Base-by-base conservation (phyloP, 148 eudicot genomes). In the Camellia sinensis region DNA sequence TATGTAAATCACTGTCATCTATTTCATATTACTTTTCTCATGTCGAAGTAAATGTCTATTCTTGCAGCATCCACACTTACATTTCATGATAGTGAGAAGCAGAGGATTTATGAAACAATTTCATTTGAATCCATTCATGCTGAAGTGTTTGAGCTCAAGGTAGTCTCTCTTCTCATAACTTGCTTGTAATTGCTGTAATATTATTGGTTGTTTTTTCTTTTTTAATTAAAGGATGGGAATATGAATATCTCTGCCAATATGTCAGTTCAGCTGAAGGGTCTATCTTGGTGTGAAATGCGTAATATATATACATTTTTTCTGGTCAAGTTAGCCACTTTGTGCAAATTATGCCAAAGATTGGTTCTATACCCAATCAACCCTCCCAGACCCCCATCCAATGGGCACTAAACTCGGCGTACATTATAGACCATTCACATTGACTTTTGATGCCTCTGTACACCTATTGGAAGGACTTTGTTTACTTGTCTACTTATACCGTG, bases 51-150 rank as follows among this genome's bases (percentile, higher is more conserved):
- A 64, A 48, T 73, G 54, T 66, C 72, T 54, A 74, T 85, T 56
- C 73, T 76, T 91, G 88, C 94, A 96, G 99, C 99, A 80, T 96
- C 97, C 53, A 74, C 81, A 40, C 94, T 96, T 71, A 77, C 77
- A 44, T 96, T 91, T 84, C 97, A 92, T 60, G 89, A 93, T 76
- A 56, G 19, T 22, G 93, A 89, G 84, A 96, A 96, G 84, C 90
- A 90, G 79, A 81, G 78, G 80, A 89, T 73, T 66, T 96, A 91
- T 80, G 79, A 87, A 52, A 81, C 85, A 56, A 84, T 96, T 80
- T 90, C 97, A 80, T 93, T 96, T 77, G 56, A 87, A 73, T 95
- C 93, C 88, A 76, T 96, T 82, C 81, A 81, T 67, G 45, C 69
- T 43, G 99, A 92, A 83, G 67, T 91, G 73, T 63, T 54, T 48